Base-by-base conservation (phyloP, 192 early-diverging fungal species). In the Rhizoclosmatium globosum region DNA sequence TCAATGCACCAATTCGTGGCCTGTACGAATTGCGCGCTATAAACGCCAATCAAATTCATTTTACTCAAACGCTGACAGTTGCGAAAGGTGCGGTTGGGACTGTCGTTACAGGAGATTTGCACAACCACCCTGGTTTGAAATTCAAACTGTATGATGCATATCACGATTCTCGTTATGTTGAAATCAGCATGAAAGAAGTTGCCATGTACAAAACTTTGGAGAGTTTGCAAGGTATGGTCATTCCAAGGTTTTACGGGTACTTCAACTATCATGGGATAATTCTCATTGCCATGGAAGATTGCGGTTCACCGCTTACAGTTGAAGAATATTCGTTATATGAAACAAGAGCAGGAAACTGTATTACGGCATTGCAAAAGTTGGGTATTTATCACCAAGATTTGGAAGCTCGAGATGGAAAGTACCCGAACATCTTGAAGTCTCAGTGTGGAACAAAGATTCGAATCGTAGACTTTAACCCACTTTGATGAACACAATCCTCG, bases 351-450 rank as follows among this genome's bases (percentile, higher is more conserved):
- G 48, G 15, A 9, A 15, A 50, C 4, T 50, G 48, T 15, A 50
- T 50, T 50, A 15, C 48, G 15, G 15, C 4, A 15, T 50, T 50
- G 48, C 15, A 9, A 15, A 15, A 50, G 48, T 50, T 50, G 4
- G 48, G 48, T 4, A 15, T 50, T 4, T 9, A 9, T 4, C 48
- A 50, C 15, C 48, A 50, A 50, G 48, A 50, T 50, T 50, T 50
- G 48, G 48, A 50, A 15, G 48, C 48, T 50, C 15, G 48, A 9
- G 48, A 50, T 15, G 48, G 62, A 64, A 64, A 11, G 4, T 41
- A 64, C n/a, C 62, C 23, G 39, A 41, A 64, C 7, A 64, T 64
- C n/a, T 64, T 64, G 62, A 64, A 21, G 62, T n/a, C 21, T 64
- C 56, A 57, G 56, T 57, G 56, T 57, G 48, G 48, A 50, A 15